Evolutionary conservation across 352 stramenopile genomes (phyloP).

Genomic region (Globisporangium alternatum): DNA sequence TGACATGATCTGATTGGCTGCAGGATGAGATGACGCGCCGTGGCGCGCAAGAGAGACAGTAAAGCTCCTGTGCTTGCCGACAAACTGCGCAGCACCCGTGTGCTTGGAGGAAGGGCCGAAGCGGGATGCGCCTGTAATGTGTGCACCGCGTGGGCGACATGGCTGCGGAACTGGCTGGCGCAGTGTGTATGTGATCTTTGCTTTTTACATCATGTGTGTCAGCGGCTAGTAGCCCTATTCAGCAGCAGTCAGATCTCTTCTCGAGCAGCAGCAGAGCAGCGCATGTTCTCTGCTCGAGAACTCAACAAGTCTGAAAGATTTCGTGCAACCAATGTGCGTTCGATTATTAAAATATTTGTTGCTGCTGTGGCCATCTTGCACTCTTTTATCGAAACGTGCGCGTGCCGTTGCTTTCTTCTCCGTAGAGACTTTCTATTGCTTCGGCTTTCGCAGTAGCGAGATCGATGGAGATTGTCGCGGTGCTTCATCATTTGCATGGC

Average conservation of each 20-base stretch:
- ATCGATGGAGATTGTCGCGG: no score
- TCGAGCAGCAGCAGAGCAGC: no score
- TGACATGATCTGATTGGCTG: slow-evolving; percentile 10
- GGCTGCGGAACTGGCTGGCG: background rate
- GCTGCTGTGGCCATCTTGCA: no score
- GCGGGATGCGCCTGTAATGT: background rate
- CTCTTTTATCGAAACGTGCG: background rate
- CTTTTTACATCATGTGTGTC: no score
- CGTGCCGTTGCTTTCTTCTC: background rate
- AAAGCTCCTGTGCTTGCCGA: background rate
- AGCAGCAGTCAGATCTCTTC: no score
- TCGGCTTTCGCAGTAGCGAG: background rate
- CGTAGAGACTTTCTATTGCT: slow-evolving; percentile 1
- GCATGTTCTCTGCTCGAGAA: no score
- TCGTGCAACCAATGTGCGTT: no score
- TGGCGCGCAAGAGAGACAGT: background rate
- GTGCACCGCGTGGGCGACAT: background rate
- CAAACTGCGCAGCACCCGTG: background rate
- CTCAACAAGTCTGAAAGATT: no score
- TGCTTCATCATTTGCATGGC: background rate
- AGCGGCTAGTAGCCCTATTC: no score
- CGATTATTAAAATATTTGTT: no score
- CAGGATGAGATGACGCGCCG: slow-evolving; percentile 2
- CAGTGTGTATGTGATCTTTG: no score
- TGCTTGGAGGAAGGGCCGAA: slow-evolving; percentile 2